phyloP scores from a whole-genome alignment of 2,329 filamentous ascomycete species.

The Paracamarosporium sp. region DNA sequence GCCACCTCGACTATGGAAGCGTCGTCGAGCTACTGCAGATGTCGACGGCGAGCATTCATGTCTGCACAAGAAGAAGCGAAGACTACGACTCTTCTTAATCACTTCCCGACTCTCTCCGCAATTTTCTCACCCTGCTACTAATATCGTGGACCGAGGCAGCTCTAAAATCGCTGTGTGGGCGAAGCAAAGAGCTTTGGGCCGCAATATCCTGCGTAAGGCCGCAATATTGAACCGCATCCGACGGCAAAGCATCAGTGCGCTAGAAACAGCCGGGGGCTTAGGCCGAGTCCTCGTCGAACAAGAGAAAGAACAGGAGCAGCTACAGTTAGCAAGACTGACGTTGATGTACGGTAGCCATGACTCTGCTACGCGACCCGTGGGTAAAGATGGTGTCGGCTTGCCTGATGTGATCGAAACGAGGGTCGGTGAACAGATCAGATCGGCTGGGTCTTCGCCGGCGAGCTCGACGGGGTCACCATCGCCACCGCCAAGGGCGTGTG shows the following conservation, averaged over 20 bases:
- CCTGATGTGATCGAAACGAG: neutral
- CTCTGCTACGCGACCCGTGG: slow-evolving; percentile 37
- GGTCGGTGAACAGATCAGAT: neutral
- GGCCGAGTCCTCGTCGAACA: slow-evolving; percentile 32
- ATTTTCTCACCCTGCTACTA: slow-evolving; percentile 72
- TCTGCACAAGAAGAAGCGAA: slow-evolving; percentile 68
- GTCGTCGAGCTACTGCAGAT: slow-evolving; percentile 61
- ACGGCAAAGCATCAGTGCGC: slow-evolving; percentile 42
- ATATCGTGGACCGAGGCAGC: slow-evolving; percentile 69
- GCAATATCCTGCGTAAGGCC: slow-evolving; percentile 66
- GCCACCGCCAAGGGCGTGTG: slow-evolving; percentile 19
- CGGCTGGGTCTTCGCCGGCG: neutral
- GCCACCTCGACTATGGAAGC: slow-evolving; percentile 51
- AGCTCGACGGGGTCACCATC: slow-evolving; percentile 26
- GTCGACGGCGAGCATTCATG: slow-evolving; percentile 62
- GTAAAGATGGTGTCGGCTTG: neutral
- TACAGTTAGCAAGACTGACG: slow-evolving; percentile 38
- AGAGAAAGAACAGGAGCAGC: slow-evolving; percentile 38
- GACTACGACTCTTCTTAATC: slow-evolving; percentile 67
- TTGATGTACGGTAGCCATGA: slow-evolving; percentile 41
- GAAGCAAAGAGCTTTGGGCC: slow-evolving; percentile 56
- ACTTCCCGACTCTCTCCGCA: slow-evolving; percentile 74
- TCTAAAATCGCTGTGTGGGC: slow-evolving; percentile 55
- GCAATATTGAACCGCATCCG: slow-evolving; percentile 70
- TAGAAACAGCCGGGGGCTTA: slow-evolving; percentile 22